phyloP scores from a whole-genome alignment of 2,329 filamentous ascomycete genomes.

The Helotiales sp. region DNA sequence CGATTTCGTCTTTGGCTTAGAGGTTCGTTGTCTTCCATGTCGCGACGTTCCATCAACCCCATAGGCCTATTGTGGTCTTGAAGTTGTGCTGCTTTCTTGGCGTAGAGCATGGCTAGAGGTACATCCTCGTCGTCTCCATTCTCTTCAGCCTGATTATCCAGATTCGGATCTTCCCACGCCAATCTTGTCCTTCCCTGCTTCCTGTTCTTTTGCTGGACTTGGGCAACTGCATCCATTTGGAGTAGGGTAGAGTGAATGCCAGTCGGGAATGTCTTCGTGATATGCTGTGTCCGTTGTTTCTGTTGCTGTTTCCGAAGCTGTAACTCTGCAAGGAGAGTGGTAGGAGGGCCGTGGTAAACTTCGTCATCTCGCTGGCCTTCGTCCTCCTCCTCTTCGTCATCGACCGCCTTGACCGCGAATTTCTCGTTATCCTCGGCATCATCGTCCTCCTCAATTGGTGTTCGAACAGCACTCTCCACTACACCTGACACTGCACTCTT shows the following conservation, averaged over 20 bases:
- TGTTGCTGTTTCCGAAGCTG: constrained; percentile 89
- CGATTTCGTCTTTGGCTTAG: constrained; percentile 34
- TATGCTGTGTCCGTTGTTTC: constrained; percentile 73
- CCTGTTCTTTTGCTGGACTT: constrained; percentile 76
- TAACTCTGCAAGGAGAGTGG: constrained; percentile 88
- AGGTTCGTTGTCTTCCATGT: constrained; percentile 91
- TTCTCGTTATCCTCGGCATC: constrained; percentile 30
- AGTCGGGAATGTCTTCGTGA: constrained; percentile 61
- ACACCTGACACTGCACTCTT: constrained; percentile 27
- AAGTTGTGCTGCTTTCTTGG: constrained; percentile 42
- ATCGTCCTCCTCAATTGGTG: constrained; percentile 27
- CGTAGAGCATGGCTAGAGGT: constrained; percentile 79
- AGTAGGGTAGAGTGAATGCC: constrained; percentile 91
- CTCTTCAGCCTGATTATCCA: constrained; percentile 45
- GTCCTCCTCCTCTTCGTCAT: constrained; percentile 46
- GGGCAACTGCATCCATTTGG: constrained; percentile 85
- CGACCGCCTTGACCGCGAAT: constrained; percentile 32
- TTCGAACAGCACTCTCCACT: constrained; percentile 19
- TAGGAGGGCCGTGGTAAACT: constrained; percentile 70
- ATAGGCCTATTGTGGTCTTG: constrained; percentile 63
- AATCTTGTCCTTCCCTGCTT: constrained; percentile 77
- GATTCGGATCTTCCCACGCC: constrained; percentile 78
- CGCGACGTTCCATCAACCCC: constrained; percentile 76
- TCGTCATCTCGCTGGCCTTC: constrained; percentile 44
- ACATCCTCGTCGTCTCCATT: constrained; percentile 78